Evolutionary conservation across 2,329 filamentous ascomycete species (phyloP).

Genomic region (Alternaria arborescens): DNA sequence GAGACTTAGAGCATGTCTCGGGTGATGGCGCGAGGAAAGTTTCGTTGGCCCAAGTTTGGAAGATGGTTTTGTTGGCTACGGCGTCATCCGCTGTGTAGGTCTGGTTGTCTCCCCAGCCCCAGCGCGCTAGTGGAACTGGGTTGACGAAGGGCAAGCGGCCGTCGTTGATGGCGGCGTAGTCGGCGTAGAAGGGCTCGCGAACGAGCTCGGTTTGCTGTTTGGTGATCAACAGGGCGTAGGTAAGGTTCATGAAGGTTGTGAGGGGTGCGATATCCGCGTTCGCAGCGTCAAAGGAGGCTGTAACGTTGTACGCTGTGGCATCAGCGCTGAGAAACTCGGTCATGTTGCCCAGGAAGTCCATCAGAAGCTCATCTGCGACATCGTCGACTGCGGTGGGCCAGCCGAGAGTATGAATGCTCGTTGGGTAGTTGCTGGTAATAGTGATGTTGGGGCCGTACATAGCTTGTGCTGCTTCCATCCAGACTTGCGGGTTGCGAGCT

Average conservation of each 20-base stretch:
- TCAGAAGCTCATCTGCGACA: constrained; percentile 47
- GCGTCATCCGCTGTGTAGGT: constrained; percentile 54
- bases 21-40: constrained; percentile 55
- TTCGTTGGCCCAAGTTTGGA: constrained; percentile 59
- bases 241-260: constrained; percentile 52
- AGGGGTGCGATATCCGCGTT: constrained; percentile 46
- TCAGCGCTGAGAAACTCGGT: constrained; percentile 54
- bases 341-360: constrained; percentile 56
- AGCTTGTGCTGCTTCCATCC: constrained; percentile 55
- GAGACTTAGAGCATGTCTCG: constrained; percentile 58
- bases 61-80: constrained; percentile 60
- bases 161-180: constrained; percentile 58
- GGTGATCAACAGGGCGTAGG: constrained; percentile 58
- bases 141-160: constrained; percentile 61
- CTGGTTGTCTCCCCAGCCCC: constrained; percentile 57
- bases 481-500: constrained; percentile 56
- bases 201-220: constrained; percentile 59
- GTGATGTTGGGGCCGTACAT: constrained; percentile 58
- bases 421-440: constrained; percentile 53
- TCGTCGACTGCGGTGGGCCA: constrained; percentile 51
- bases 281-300: constrained; percentile 47
- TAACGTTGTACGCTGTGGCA: constrained; percentile 49
- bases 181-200: constrained; percentile 59
- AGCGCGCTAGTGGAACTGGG: constrained; percentile 59
- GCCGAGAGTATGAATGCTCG: constrained; percentile 52